Percentiles rank a stretch among this genome's conserved stretches.
Conservation (phyloP, 441 rosid genomes). For the Omphalea diandra region DNA sequence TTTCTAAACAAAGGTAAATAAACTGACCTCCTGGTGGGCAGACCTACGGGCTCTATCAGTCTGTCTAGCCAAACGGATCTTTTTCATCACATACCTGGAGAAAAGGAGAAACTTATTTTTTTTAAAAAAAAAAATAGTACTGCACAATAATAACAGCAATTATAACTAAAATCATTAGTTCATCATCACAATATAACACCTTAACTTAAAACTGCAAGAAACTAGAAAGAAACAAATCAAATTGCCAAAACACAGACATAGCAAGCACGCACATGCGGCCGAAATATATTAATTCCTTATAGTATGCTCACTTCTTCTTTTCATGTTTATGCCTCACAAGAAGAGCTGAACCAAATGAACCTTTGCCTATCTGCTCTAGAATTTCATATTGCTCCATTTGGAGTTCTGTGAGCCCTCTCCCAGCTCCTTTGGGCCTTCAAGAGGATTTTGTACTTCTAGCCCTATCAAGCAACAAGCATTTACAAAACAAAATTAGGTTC, state of each 20-base stretch:
- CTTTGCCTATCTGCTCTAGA: constrained; percentile 97
- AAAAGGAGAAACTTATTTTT: constrained; percentile 1
- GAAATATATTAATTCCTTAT: neutral
- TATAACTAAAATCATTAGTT: neutral
- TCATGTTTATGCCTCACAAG: constrained; percentile 94
- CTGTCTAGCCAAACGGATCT: constrained; percentile 90
- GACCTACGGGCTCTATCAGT: constrained; percentile 88
- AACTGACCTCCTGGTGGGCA: constrained; percentile 83
- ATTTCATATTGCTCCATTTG: constrained; percentile 91
- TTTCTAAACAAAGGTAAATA: constrained; percentile 6
- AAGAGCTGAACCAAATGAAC: constrained; percentile 96
- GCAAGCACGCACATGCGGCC: neutral
- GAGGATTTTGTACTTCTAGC: neutral
- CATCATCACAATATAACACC: neutral
- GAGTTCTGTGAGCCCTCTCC: neutral
- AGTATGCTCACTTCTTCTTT: constrained; percentile 74
- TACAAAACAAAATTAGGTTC: neutral
- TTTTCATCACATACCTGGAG: constrained; percentile 77
- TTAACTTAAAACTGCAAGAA: neutral
- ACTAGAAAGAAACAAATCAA: neutral
- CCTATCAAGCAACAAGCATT: neutral
- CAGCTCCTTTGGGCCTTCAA: neutral
- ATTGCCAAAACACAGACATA: neutral
- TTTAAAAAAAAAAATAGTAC: constrained; percentile 2
- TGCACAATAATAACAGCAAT: neutral